A percentile compares a stretch with the other conserved stretches of the same genome.
These are phyloP conservation scores for Citrus mangshanensis DNA, from an alignment of 345 rosid species.

Conservation along the genomic window DNA sequence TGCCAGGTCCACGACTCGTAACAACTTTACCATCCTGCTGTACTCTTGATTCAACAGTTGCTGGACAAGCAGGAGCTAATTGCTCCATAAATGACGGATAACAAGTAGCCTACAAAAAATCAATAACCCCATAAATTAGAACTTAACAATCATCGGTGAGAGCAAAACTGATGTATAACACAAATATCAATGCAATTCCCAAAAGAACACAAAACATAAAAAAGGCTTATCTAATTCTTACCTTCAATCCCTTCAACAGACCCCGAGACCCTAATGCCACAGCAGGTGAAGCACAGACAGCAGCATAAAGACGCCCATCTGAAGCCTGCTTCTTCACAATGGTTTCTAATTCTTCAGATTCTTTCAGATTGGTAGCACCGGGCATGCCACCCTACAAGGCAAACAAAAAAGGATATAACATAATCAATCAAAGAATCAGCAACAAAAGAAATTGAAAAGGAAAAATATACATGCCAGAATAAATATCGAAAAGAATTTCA, in stretches of 20 bases:
- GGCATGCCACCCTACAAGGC: conserved; percentile 80
- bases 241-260: conserved; percentile 76
- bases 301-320: conserved; percentile 75
- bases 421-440: not conserved
- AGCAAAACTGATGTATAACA: not conserved
- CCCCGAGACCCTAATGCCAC: conserved; percentile 88
- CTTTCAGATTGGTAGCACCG: conserved; percentile 61
- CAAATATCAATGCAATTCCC: too few species aligned
- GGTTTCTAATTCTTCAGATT: conserved; percentile 36
- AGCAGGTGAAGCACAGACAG: conserved; percentile 90
- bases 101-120: conserved; percentile 71
- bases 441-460: too few species aligned
- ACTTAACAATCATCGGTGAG: conserved; percentile 4
- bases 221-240: conserved; percentile 18
- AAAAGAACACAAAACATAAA: not conserved
- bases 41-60: conserved; percentile 78
- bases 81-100: conserved; percentile 84
- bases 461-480: not conserved
- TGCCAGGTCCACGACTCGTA: conserved; percentile 94
- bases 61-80: conserved; percentile 49
- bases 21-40: conserved; percentile 70
- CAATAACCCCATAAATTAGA: not conserved
- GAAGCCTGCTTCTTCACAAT: conserved; percentile 75
- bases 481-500: not conserved
- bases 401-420: not conserved